Percentiles rank a stretch among this genome's conserved stretches.
phyloP scores from a whole-genome alignment of 2,329 filamentous ascomycete species.

The Cadophora gregata region DNA sequence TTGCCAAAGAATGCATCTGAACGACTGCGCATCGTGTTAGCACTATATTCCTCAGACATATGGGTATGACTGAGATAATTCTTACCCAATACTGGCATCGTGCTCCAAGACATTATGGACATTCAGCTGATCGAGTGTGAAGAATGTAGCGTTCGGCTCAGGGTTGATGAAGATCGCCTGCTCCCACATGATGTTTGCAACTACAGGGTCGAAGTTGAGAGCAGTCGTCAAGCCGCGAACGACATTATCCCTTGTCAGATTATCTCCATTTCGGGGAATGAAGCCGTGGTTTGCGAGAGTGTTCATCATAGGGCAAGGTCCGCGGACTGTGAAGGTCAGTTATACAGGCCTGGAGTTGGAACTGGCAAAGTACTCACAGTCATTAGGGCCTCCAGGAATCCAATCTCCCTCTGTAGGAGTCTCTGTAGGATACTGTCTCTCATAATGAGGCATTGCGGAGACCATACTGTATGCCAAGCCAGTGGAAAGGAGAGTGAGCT shows the following conservation, averaged over 20 bases:
- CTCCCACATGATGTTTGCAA: constrained; percentile 51
- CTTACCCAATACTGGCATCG: constrained; percentile 53
- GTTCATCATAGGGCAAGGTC: constrained; percentile 52
- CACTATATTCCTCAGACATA: background rate
- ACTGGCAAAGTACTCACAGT: constrained; percentile 2
- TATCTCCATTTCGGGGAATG: constrained; percentile 49
- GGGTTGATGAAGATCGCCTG: constrained; percentile 52
- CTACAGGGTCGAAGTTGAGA: constrained; percentile 51
- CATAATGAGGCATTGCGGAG: constrained; percentile 16
- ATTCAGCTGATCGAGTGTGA: constrained; percentile 52
- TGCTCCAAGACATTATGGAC: constrained; percentile 56
- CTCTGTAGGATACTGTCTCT: constrained; percentile 1
- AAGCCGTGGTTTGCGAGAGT: constrained; percentile 53
- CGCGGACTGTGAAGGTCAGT: constrained; percentile 33
- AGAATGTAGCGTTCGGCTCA: constrained; percentile 51
- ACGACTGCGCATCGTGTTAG: constrained; percentile 45
- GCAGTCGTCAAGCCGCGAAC: constrained; percentile 48
- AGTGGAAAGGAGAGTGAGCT: constrained; percentile 12
- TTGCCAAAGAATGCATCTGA: constrained; percentile 57
- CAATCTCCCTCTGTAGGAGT: constrained; percentile 1
- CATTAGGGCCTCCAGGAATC: constrained; percentile 18
- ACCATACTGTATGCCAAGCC: background rate
- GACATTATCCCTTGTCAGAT: constrained; percentile 45
- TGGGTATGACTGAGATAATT: background rate
- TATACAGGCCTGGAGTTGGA: background rate